Percentiles rank a stretch among this genome's conserved stretches.
Evolutionary conservation across 2,329 filamentous ascomycete genomes (phyloP).

Genomic region (Cercospora berteroae): DNA sequence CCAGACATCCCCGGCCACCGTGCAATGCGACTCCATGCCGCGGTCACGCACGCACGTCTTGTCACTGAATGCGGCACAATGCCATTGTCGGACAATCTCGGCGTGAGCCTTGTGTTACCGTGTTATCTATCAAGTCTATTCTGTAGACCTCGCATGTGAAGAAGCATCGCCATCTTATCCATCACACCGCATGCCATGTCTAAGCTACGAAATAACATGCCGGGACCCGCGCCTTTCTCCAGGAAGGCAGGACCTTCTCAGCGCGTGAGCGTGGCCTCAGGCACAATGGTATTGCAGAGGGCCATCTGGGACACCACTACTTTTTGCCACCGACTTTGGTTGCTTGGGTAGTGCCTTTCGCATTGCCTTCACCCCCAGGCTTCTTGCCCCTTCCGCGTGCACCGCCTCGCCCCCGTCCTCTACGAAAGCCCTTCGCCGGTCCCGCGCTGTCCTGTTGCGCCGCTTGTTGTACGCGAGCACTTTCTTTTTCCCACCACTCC

Average conservation of each 20-base stretch:
- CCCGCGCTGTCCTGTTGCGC: slow-evolving; percentile 23
- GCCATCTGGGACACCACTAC: neutral
- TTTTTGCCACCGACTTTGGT: neutral
- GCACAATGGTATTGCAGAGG: neutral
- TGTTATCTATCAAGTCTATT: slow-evolving; percentile 2
- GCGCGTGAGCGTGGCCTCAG: neutral
- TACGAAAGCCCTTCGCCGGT: slow-evolving; percentile 22
- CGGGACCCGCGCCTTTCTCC: neutral
- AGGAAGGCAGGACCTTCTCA: neutral
- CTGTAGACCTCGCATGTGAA: neutral
- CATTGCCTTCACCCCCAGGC: slow-evolving; percentile 6
- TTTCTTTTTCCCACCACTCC: slow-evolving; percentile 93
- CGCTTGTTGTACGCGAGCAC: slow-evolving; percentile 55
- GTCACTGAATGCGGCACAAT: neutral
- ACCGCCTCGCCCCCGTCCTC: slow-evolving; percentile 24
- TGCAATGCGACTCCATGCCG: neutral
- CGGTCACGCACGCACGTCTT: neutral
- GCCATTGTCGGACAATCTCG: slow-evolving; percentile 3
- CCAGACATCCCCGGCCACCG: neutral
- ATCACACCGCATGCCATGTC: neutral
- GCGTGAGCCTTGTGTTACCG: slow-evolving; percentile 2
- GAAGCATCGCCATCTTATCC: neutral
- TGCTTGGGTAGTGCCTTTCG: neutral
- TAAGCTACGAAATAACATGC: neutral
- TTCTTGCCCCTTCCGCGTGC: slow-evolving; percentile 17